These are phyloP conservation scores for Mentha longifolia DNA, from an alignment of 257 asterid genomes.

Conservation along the genomic window DNA sequence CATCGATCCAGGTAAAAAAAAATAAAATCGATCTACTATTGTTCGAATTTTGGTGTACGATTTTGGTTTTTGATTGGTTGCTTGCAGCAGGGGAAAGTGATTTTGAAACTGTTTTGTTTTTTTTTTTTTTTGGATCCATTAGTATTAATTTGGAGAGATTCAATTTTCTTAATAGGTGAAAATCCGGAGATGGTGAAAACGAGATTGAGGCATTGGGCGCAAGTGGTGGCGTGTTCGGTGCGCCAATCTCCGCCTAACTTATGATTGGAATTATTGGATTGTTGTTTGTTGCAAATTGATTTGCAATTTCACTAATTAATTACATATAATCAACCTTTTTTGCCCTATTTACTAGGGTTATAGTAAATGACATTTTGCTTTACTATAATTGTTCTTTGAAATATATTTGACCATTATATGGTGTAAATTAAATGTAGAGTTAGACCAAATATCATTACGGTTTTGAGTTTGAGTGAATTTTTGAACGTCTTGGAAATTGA, in stretches of 20 bases:
- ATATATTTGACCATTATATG: not conserved
- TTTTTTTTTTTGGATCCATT: no score
- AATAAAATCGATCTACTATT: not conserved
- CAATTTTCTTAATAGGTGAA: constrained; percentile 43
- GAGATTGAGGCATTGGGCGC: constrained; percentile 79
- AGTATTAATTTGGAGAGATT: not conserved
- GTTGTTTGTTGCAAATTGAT: constrained; percentile 30
- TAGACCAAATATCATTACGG: not conserved
- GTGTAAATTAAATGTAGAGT: not conserved
- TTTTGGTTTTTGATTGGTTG: not conserved
- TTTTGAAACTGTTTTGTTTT: not conserved
- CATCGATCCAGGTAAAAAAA: constrained; percentile 54
- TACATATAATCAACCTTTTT: constrained; percentile 23
- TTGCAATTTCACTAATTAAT: constrained; percentile 15
- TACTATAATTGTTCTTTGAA: not conserved
- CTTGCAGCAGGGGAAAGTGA: not conserved
- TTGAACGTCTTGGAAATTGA: no score
- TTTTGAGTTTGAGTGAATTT: not conserved
- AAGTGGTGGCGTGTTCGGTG: constrained; percentile 74
- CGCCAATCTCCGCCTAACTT: constrained; percentile 45
- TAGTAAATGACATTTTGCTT: constrained; percentile 29
- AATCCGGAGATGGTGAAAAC: constrained; percentile 60
- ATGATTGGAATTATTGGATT: constrained; percentile 26
- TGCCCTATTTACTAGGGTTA: constrained; percentile 35
- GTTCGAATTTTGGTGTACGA: not conserved